Conservation (phyloP, 768 basidiomycete genomes). For the Lactifluus pinguis region DNA sequence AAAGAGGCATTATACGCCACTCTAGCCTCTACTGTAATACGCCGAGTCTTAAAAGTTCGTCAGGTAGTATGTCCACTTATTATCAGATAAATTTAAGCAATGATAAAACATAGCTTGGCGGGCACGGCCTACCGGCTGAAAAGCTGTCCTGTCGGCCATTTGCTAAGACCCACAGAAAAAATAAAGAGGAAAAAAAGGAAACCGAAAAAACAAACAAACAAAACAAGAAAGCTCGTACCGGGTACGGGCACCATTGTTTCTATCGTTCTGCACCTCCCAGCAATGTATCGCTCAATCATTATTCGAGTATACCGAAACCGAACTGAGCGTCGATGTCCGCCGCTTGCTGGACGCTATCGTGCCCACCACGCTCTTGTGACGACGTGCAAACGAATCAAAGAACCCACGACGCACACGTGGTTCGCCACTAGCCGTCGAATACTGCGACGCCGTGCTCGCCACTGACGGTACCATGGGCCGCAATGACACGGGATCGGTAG, state of each 20-base stretch:
- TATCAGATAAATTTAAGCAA: background rate
- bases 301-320: constrained; percentile 16
- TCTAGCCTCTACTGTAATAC: too few species aligned
- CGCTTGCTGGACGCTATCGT: background rate
- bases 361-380: background rate
- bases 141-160: too few species aligned
- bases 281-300: background rate
- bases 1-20: background rate
- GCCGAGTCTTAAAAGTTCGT: background rate
- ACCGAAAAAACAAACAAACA: too few species aligned
- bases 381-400: constrained; percentile 19
- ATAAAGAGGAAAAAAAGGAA: too few species aligned
- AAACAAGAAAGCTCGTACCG: too few species aligned
- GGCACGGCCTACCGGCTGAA: too few species aligned
- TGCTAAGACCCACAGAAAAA: too few species aligned
- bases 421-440: constrained; percentile 33
- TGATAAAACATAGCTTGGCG: background rate
- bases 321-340: constrained; percentile 13
- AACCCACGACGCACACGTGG: constrained; percentile 25
- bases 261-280: too few species aligned
- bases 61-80: background rate
- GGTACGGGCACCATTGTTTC: too few species aligned
- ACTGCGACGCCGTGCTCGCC: constrained; percentile 29
- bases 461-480: constrained; percentile 24
- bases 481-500: background rate